Conservation (phyloP, 73 alveolate species). For the Paraurostyla sp. region DNA sequence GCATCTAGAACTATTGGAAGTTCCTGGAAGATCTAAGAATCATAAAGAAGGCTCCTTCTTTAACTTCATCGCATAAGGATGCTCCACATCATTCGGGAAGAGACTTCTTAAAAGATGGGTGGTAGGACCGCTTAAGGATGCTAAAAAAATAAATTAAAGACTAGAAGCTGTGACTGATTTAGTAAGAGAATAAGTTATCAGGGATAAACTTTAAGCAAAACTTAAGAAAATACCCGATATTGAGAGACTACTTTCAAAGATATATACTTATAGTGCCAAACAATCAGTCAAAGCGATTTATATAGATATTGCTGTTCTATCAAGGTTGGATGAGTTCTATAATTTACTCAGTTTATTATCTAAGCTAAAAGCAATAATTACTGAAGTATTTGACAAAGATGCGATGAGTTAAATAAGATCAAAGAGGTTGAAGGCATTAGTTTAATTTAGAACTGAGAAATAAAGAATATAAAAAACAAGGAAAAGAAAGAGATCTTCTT, state of each 20-base stretch:
- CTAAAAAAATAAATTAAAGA: slow-evolving; percentile 69
- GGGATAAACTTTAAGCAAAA: slow-evolving; percentile 70
- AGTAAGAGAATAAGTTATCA: slow-evolving; percentile 32
- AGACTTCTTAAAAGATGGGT: slow-evolving; percentile 85
- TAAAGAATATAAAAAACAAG: not conserved
- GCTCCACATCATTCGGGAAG: slow-evolving; percentile 83
- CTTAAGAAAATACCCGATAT: slow-evolving; percentile 74
- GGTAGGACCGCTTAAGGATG: slow-evolving; percentile 78
- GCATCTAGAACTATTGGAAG: slow-evolving; percentile 87
- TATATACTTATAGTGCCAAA: slow-evolving; percentile 79
- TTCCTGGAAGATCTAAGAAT: slow-evolving; percentile 70
- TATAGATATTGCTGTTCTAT: slow-evolving; percentile 63
- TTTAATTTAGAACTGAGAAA: slow-evolving; percentile 10
- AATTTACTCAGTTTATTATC: slow-evolving; percentile 34
- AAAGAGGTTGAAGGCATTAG: slow-evolving; percentile 52
- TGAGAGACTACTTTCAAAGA: slow-evolving; percentile 74
- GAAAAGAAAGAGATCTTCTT: not conserved
- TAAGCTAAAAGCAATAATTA: slow-evolving; percentile 34
- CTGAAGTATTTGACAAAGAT: slow-evolving; percentile 43
- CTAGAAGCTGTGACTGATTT: slow-evolving; percentile 78
- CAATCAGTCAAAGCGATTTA: slow-evolving; percentile 70
- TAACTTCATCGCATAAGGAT: slow-evolving; percentile 58
- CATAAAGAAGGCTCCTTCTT: slow-evolving; percentile 76
- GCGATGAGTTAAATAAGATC: slow-evolving; percentile 53
- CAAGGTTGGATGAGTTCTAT: slow-evolving; percentile 74